Evolutionary conservation across 352 stramenopile genomes (phyloP).

Genomic region (Elongisporangium anandrum): DNA sequence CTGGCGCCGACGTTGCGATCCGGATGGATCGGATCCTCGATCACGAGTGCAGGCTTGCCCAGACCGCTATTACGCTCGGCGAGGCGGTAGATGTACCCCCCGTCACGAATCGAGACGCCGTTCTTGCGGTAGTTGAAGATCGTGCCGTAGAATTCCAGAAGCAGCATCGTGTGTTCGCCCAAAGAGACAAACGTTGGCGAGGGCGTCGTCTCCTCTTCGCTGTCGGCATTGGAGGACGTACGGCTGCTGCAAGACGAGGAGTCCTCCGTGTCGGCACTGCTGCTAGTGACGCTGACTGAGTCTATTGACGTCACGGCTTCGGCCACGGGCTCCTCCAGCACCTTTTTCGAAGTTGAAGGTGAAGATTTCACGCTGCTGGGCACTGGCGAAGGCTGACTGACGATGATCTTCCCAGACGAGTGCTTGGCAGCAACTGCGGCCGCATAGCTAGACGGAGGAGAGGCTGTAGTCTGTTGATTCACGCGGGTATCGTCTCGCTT

Average conservation of each 20-base stretch:
- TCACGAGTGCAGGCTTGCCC: conserved; percentile 70
- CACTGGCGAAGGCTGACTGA: conserved; percentile 1
- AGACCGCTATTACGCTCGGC: conserved; percentile 44
- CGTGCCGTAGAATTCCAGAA: conserved; percentile 85
- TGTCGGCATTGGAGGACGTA: conserved; percentile 43
- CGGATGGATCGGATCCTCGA: conserved; percentile 87
- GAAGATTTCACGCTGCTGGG: conserved; percentile 7
- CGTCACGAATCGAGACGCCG: conserved; percentile 77
- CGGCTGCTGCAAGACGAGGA: conserved; percentile 35
- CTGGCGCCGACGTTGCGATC: conserved; percentile 85
- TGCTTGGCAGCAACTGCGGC: conserved; percentile 45
- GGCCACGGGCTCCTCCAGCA: neutral
- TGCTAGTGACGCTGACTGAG: conserved; percentile 68
- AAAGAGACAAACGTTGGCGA: conserved; percentile 32
- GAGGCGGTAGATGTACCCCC: conserved; percentile 82
- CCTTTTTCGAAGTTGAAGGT: conserved; percentile 11
- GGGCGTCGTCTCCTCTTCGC: conserved; percentile 39
- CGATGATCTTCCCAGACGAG: neutral
- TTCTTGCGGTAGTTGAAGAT: conserved; percentile 86
- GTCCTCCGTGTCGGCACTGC: conserved; percentile 78
- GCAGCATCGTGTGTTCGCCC: conserved; percentile 65
- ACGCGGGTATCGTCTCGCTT: conserved; percentile 20
- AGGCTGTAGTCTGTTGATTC: conserved; percentile 8
- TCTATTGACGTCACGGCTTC: conserved; percentile 24
- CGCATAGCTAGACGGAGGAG: conserved; percentile 57